A percentile compares a stretch with the other conserved stretches of the same genome.
Conservation (phyloP, 1,139 yeast genomes). For the Blastobotrys serpentis region DNA sequence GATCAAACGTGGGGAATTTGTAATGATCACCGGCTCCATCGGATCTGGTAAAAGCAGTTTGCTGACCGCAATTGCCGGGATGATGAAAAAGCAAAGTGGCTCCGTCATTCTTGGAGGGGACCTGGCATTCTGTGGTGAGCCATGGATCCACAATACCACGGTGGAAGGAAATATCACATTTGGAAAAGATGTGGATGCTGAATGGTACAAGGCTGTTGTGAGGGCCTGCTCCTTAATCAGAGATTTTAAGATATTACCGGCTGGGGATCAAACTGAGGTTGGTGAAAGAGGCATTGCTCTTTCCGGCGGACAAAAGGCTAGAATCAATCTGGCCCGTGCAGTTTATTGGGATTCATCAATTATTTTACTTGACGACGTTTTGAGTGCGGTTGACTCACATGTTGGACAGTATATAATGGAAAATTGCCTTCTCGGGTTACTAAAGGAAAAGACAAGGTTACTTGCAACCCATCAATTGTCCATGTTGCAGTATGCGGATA, state of each 20-base stretch:
- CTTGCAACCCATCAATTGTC: conserved; percentile 85
- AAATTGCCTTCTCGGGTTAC: conserved; percentile 59
- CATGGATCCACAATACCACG: conserved; percentile 87
- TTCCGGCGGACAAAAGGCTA: conserved; percentile 92
- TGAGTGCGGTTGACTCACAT: conserved; percentile 89
- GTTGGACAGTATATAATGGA: conserved; percentile 83
- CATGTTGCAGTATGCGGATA: conserved; percentile 64
- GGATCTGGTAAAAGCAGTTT: conserved; percentile 73
- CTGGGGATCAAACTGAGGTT: conserved; percentile 82
- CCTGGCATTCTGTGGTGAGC: conserved; percentile 50
- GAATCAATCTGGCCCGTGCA: conserved; percentile 81
- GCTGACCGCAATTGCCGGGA: conserved; percentile 59
- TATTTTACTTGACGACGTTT: conserved; percentile 76
- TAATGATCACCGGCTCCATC: conserved; percentile 67
- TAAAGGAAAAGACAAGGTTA: conserved; percentile 63
- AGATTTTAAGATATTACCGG: conserved; percentile 71
- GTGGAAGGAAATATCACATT: conserved; percentile 72
- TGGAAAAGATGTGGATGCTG: conserved; percentile 58
- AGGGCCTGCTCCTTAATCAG: conserved; percentile 64
- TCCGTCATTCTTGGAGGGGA: conserved; percentile 42
- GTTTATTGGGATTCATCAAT: conserved; percentile 70
- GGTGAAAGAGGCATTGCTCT: conserved; percentile 92
- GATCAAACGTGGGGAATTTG: conserved; percentile 56
- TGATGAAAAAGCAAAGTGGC: conserved; percentile 55
- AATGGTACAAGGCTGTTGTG: conserved; percentile 55